Percentiles rank a stretch among this genome's conserved stretches.
phyloP scores from a whole-genome alignment of 495 filamentous ascomycete species.

The Letharia lupina region DNA sequence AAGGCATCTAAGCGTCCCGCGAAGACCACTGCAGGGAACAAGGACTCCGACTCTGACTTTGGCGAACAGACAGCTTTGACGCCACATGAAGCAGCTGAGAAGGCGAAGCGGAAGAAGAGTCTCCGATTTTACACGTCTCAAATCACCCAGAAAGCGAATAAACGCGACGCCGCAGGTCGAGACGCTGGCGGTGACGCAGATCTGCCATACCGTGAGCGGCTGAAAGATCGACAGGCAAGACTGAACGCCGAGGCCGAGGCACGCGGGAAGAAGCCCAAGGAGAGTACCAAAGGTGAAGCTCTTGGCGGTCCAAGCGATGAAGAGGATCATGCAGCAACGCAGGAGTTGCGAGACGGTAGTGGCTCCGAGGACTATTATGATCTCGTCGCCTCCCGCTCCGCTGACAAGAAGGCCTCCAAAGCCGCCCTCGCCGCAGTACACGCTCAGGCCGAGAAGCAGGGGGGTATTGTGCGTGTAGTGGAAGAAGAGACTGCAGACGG shows the following conservation, averaged over 20 bases:
- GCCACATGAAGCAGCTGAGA: slow-evolving; percentile 63
- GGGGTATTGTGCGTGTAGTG: slow-evolving; percentile 47
- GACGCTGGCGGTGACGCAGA: slow-evolving; percentile 87
- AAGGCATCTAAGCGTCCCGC: slow-evolving; percentile 29
- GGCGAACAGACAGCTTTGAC: slow-evolving; percentile 57
- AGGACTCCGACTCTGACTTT: slow-evolving; percentile 52
- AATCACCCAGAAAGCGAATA: slow-evolving; percentile 83
- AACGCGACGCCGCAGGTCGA: slow-evolving; percentile 68
- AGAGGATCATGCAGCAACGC: slow-evolving; percentile 37
- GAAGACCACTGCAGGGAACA: slow-evolving; percentile 28
- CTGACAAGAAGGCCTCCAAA: slow-evolving; percentile 66
- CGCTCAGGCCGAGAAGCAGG: slow-evolving; percentile 45
- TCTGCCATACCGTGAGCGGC: slow-evolving; percentile 80
- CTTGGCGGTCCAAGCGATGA: slow-evolving; percentile 58
- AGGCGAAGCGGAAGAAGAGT: slow-evolving; percentile 74
- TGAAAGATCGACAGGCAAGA: slow-evolving; percentile 73
- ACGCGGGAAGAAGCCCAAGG: slow-evolving; percentile 55
- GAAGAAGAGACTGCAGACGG: slow-evolving; percentile 62
- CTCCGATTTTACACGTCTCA: slow-evolving; percentile 96
- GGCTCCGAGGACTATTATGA: slow-evolving; percentile 81
- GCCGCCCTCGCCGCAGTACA: slow-evolving; percentile 49
- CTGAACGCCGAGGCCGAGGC: slow-evolving; percentile 81
- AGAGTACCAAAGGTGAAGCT: slow-evolving; percentile 48
- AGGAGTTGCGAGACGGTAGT: slow-evolving; percentile 38
- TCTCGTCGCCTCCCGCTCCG: slow-evolving; percentile 61